phyloP scores from a whole-genome alignment of 345 rosid species.

The Adansonia digitata region DNA sequence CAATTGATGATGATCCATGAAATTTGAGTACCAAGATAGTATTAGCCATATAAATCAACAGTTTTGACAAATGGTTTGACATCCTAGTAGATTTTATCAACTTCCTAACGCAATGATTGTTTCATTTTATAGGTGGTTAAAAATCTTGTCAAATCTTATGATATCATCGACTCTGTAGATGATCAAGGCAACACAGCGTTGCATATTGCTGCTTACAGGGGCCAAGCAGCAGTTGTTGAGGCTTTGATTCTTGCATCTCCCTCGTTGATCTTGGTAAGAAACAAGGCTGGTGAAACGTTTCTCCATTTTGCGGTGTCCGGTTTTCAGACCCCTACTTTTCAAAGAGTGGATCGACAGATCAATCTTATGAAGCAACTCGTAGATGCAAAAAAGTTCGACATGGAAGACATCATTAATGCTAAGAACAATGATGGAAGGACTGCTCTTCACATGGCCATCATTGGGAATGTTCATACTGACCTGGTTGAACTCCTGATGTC shows the following conservation, averaged over 20 bases:
- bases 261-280: constrained; percentile 36
- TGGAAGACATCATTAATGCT: constrained; percentile 48
- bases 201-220: constrained; percentile 71
- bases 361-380: constrained; percentile 61
- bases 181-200: constrained; percentile 72
- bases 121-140: constrained; percentile 51
- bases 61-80: not conserved
- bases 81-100: not conserved
- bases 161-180: constrained; percentile 43
- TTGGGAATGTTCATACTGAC: constrained; percentile 55
- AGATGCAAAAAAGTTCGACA: constrained; percentile 24
- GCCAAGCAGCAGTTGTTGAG: constrained; percentile 57
- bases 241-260: constrained; percentile 55
- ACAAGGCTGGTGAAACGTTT: constrained; percentile 75
- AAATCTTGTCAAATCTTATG: constrained; percentile 46
- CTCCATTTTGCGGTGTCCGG: constrained; percentile 78
- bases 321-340: constrained; percentile 63
- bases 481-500: constrained; percentile 70
- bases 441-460: constrained; percentile 79
- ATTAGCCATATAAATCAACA: not conserved
- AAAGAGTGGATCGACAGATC: constrained; percentile 68
- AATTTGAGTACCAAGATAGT: not conserved
- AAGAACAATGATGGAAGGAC: constrained; percentile 66
- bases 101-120: not conserved
- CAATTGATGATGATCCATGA: not conserved